These are phyloP conservation scores for Alternaria gansuensis DNA, from an alignment of 2,329 filamentous ascomycete genomes.

Conservation along the genomic window DNA sequence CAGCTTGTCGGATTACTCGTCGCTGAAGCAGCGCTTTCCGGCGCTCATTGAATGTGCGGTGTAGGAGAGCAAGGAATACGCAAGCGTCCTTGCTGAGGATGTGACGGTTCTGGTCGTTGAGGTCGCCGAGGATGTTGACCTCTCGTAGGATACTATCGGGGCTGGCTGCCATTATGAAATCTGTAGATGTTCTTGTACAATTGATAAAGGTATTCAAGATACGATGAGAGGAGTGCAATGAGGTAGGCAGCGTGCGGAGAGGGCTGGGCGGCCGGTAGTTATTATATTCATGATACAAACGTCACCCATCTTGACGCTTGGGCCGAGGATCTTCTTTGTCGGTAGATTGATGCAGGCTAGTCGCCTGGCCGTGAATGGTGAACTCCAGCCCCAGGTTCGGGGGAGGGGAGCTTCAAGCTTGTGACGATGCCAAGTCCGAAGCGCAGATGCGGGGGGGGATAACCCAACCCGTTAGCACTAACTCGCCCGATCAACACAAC, in stretches of 20 bases:
- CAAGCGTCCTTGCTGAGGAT: slow-evolving; percentile 91
- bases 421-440: slow-evolving; percentile 48
- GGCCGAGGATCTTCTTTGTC: slow-evolving; percentile 48
- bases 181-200: slow-evolving; percentile 17
- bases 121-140: slow-evolving; percentile 81
- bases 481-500: slow-evolving; percentile 30
- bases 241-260: slow-evolving; percentile 40
- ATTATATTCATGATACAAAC: slow-evolving; percentile 43
- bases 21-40: slow-evolving; percentile 90
- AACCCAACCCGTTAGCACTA: slow-evolving; percentile 10
- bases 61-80: slow-evolving; percentile 91
- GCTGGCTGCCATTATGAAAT: slow-evolving; percentile 57
- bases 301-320: slow-evolving; percentile 46
- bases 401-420: slow-evolving; percentile 46
- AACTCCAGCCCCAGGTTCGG: slow-evolving; percentile 37
- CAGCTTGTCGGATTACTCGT: slow-evolving; percentile 84
- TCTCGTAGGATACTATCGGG: slow-evolving; percentile 81
- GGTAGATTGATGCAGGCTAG: slow-evolving; percentile 38
- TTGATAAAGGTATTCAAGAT: slow-evolving; percentile 18
- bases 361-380: slow-evolving; percentile 43
- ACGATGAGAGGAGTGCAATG: slow-evolving; percentile 34
- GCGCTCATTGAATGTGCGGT: slow-evolving; percentile 90
- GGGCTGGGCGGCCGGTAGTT: slow-evolving; percentile 34
- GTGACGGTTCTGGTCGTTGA: slow-evolving; percentile 83
- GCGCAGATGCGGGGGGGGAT: slow-evolving; percentile 41